A percentile compares a stretch with the other conserved stretches of the same genome.
Conservation (phyloP, 345 rosid genomes). For the Combretum micranthum region DNA sequence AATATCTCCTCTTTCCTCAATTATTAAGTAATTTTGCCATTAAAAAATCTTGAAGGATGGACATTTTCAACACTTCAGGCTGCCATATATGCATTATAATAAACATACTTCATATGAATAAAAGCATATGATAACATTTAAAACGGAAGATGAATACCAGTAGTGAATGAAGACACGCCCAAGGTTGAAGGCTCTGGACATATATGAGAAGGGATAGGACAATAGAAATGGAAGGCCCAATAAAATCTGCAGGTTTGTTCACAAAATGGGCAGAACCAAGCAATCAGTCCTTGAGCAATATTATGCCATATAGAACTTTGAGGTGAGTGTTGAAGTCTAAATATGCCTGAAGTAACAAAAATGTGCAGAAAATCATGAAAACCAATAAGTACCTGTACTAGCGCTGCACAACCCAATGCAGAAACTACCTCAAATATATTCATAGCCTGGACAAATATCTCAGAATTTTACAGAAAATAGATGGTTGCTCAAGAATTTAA, state of each 20-base stretch:
- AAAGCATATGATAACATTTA: not conserved
- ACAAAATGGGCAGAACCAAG: slow-evolving; percentile 19
- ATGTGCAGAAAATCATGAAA: not conserved
- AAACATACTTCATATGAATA: too few species aligned
- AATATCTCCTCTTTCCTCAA: too few species aligned
- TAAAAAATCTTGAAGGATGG: too few species aligned
- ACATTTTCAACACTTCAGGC: too few species aligned
- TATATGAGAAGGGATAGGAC: slow-evolving; percentile 58
- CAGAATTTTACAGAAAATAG: too few species aligned
- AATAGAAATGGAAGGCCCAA: slow-evolving; percentile 82
- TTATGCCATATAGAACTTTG: not conserved
- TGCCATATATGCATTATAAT: too few species aligned
- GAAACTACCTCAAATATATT: slow-evolving; percentile 56
- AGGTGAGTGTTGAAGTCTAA: not conserved
- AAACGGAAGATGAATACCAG: slow-evolving; percentile 38
- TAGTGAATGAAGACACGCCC: slow-evolving; percentile 94
- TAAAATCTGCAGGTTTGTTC: slow-evolving; percentile 68
- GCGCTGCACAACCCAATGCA: slow-evolving; percentile 81
- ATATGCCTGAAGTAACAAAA: slow-evolving; percentile 1
- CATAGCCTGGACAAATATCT: slow-evolving; percentile 50
- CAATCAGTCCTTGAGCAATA: slow-evolving; percentile 11
- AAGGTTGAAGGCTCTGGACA: slow-evolving; percentile 86
- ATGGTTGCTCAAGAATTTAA: too few species aligned
- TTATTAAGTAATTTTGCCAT: too few species aligned
- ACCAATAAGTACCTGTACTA: slow-evolving; percentile 62